Evolutionary conservation across 1,284 basidiomycete genomes (phyloP).

Genomic region (Pulveroboletus sp.): DNA sequence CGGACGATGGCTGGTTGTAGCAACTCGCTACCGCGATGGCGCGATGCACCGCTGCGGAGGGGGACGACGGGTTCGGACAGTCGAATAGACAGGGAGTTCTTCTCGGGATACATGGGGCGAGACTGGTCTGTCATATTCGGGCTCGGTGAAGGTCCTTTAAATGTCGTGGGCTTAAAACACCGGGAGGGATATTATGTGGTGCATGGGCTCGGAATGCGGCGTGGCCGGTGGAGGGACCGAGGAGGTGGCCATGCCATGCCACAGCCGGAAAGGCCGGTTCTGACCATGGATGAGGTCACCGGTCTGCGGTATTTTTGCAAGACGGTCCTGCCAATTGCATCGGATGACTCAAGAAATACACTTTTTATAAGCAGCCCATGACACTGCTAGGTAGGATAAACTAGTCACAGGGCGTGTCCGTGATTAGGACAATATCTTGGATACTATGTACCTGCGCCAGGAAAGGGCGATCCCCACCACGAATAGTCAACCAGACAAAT

Average conservation of each 20-base stretch:
- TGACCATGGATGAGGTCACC: not conserved
- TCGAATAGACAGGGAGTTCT: constrained; percentile 57
- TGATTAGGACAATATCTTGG: too few species aligned
- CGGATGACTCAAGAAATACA: too few species aligned
- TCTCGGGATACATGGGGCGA: constrained; percentile 17
- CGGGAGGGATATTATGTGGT: too few species aligned
- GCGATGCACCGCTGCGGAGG: constrained; percentile 52
- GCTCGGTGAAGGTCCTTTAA: not conserved
- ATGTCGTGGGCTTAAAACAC: not conserved
- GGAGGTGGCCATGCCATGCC: not conserved
- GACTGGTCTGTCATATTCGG: not conserved
- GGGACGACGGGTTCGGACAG: constrained; percentile 85
- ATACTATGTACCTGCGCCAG: too few species aligned
- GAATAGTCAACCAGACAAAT: too few species aligned
- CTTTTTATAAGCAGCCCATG: too few species aligned
- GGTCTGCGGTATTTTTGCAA: constrained; percentile 11
- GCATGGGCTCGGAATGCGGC: too few species aligned
- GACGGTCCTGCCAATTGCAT: too few species aligned
- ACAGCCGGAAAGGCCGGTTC: too few species aligned
- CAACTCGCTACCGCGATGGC: constrained; percentile 46
- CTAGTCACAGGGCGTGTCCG: too few species aligned
- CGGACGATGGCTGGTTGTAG: constrained; percentile 79
- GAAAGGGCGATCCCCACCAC: too few species aligned
- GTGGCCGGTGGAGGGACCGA: not conserved
- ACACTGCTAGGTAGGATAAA: too few species aligned